A percentile compares a stretch with the other conserved stretches of the same genome.
Evolutionary conservation across 495 filamentous ascomycete genomes (phyloP).

Genomic region (Talaromyces liani): DNA sequence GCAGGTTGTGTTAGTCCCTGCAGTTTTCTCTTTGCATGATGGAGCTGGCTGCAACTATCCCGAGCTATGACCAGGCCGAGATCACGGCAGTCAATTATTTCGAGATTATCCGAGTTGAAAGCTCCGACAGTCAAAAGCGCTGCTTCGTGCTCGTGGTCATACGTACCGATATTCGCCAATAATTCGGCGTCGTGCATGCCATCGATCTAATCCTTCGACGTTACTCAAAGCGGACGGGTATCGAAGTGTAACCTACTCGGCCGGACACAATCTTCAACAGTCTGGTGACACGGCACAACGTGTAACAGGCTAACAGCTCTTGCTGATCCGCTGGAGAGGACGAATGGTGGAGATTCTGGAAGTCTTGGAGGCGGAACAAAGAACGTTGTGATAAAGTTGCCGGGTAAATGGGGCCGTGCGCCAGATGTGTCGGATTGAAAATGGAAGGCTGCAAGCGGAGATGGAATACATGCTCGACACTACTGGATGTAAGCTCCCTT

Average conservation of each 20-base stretch:
- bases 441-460: background rate
- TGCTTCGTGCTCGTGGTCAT: constrained; percentile 39
- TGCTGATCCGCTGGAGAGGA: background rate
- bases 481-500: background rate
- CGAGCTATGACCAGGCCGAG: background rate
- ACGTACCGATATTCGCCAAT: background rate
- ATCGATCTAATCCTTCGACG: background rate
- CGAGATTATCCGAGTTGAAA: background rate
- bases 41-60: background rate
- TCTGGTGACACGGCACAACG: background rate
- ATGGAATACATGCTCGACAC: background rate
- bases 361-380: background rate
- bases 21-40: background rate
- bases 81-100: background rate
- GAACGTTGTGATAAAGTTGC: background rate
- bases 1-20: background rate
- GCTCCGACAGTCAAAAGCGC: background rate
- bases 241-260: background rate
- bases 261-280: background rate
- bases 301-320: background rate
- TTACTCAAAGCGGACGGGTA: background rate
- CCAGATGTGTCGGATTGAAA: background rate
- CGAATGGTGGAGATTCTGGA: background rate
- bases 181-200: background rate
- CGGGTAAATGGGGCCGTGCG: background rate